Base-by-base conservation (phyloP, 805 yeast species). In the Hemisphaericaspora nanyangensis region DNA sequence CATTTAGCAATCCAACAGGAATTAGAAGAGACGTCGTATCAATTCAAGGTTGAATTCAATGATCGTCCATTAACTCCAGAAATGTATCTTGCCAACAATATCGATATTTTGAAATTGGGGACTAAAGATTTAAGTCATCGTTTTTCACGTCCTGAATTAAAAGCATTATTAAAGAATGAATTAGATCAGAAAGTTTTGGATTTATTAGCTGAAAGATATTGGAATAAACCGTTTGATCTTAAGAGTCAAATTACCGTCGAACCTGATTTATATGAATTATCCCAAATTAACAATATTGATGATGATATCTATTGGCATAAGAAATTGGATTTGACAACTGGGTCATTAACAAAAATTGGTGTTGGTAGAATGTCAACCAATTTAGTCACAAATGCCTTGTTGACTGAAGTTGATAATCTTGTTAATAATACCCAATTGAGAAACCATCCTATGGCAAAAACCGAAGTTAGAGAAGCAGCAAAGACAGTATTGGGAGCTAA, bases 21-120 rank as follows among this genome's bases (percentile, higher is more conserved):
- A 60, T 73, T 90, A 31, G 99, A 95, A 58, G 99, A 95, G 52
- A 79, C 97, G 0, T 68, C 93, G 1, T 93, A 93, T 58, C 80
- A 83, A 56, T 93, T 88, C 67, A 93, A 93, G 59, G 99, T 93
- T 17, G 97, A 93, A 60, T 93, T 89, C 63, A 93, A 93, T 56
- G 99, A 93, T 61, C 77, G 97, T 38, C 86, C 84, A 26, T 70
- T 93, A 46, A 93, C 99, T 0, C 95, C 98, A 12, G 93, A 89
- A 54, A 87, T 95, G 42, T 93, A 93, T 56, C 72, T 93, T 50
- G 95, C 97, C 17, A 91, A 86, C 55, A 87, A 93, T 40, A 78
- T 93, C 25, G 99, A 93, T 60, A 68, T 85, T 35, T 72, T 95
- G 54, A 93, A 93, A 59, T 70, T 85, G 29, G 82, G 88, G 0